These are phyloP conservation scores for Inonotus hispidus DNA, from an alignment of 1,284 basidiomycete species.

Conservation along the genomic window DNA sequence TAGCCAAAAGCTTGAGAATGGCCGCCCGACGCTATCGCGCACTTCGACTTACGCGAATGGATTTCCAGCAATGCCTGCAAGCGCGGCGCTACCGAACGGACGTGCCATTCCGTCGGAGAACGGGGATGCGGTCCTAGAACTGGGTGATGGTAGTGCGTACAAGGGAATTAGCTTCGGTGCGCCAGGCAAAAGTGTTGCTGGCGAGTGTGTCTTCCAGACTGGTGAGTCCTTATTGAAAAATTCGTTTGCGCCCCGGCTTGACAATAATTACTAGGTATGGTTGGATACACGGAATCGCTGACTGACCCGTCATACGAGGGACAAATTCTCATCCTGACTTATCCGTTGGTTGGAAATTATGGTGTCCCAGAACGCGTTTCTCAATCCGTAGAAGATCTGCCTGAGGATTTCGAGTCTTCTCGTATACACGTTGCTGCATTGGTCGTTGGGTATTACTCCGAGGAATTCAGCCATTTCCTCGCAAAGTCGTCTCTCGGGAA, in stretches of 20 bases:
- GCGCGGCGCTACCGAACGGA: constrained; percentile 38
- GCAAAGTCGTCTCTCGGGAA: constrained; percentile 83
- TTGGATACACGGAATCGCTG: constrained; percentile 97
- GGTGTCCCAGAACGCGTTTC: constrained; percentile 84
- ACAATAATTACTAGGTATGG: constrained; percentile 73
- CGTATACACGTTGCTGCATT: constrained; percentile 92
- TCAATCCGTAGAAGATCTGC: constrained; percentile 56
- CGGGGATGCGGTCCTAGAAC: constrained; percentile 75
- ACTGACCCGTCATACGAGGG: constrained; percentile 99
- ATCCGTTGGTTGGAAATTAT: constrained; percentile 97
- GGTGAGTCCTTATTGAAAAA: constrained; percentile 51
- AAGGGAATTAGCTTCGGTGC: constrained; percentile 94
- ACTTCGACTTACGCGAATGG: constrained; percentile 37
- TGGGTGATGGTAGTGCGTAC: constrained; percentile 87
- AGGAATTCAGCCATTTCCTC: constrained; percentile 94
- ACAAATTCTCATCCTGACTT: constrained; percentile 96
- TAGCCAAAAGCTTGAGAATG: constrained; percentile 28
- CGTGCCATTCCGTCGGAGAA: constrained; percentile 23
- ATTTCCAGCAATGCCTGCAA: constrained; percentile 48
- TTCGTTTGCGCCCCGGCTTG: neutral
- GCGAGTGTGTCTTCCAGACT: constrained; percentile 99
- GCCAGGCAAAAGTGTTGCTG: constrained; percentile 84
- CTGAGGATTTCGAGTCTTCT: constrained; percentile 87
- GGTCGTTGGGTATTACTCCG: constrained; percentile 91
- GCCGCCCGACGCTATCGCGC: constrained; percentile 43